Evolutionary conservation across 805 yeast species (phyloP).

Genomic region (Zygotorulaspora danielsina): DNA sequence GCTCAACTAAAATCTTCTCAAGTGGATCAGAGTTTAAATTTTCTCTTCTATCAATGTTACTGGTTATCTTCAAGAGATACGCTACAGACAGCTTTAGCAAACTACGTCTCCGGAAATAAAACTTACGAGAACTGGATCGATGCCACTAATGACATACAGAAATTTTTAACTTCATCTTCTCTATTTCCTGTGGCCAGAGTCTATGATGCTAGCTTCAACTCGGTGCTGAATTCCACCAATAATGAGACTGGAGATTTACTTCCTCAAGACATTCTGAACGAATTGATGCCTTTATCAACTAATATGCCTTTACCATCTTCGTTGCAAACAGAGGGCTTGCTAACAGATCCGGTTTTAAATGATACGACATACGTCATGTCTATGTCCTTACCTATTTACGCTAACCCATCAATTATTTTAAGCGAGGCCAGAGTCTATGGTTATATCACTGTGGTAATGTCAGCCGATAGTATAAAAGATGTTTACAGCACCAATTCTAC

Average conservation of each 20-base stretch:
- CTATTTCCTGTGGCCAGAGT: conserved; percentile 59
- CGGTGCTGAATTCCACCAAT: conserved; percentile 44
- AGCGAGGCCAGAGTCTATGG: conserved; percentile 62
- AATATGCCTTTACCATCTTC: conserved; percentile 45
- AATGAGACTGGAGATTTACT: conserved; percentile 38
- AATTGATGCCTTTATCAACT: conserved; percentile 49
- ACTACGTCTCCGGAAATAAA: conserved; percentile 69
- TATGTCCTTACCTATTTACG: conserved; percentile 69
- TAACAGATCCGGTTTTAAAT: conserved; percentile 64
- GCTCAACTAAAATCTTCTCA: conserved; percentile 81
- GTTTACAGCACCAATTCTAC: conserved; percentile 38
- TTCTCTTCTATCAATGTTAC: conserved; percentile 61
- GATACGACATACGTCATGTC: conserved; percentile 55
- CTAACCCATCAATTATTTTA: conserved; percentile 65
- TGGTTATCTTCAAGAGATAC: conserved; percentile 61
- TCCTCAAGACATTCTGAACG: conserved; percentile 33
- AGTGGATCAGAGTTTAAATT: conserved; percentile 60
- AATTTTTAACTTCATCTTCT: conserved; percentile 60
- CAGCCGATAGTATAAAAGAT: conserved; percentile 41
- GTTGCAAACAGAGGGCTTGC: conserved; percentile 42
- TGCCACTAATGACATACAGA: conserved; percentile 48
- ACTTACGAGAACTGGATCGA: conserved; percentile 46
- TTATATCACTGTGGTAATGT: conserved; percentile 56
- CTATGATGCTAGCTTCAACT: conserved; percentile 55
- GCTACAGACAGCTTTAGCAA: conserved; percentile 55